These are phyloP conservation scores for Hygrophoropsis aurantiaca DNA, from an alignment of 768 basidiomycete genomes.

Conservation along the genomic window DNA sequence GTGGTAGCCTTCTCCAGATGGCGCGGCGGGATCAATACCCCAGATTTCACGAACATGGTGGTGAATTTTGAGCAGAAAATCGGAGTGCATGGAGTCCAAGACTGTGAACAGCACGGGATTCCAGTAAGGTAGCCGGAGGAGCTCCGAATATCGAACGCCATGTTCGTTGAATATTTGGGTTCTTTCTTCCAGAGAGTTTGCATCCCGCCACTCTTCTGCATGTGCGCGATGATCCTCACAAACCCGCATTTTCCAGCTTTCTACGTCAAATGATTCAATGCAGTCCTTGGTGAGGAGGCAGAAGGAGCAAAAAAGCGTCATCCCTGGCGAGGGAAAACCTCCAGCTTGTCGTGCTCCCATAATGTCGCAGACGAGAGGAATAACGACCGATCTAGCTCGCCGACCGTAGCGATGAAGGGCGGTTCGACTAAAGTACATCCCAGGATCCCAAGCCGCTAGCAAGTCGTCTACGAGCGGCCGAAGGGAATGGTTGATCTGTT, in stretches of 20 bases:
- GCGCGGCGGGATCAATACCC: background rate
- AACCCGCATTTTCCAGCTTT: slow-evolving; percentile 14
- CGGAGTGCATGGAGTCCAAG: slow-evolving; percentile 26
- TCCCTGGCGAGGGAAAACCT: slow-evolving; percentile 16
- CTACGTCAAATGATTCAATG: slow-evolving; percentile 6
- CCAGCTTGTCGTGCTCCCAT: slow-evolving; percentile 29
- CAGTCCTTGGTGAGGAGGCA: slow-evolving; percentile 24
- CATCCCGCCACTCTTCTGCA: slow-evolving; percentile 16
- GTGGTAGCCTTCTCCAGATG: background rate
- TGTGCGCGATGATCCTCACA: slow-evolving; percentile 1
- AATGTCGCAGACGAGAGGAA: slow-evolving; percentile 34
- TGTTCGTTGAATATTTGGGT: slow-evolving; percentile 11
- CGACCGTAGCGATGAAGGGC: slow-evolving; percentile 15
- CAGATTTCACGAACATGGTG: slow-evolving; percentile 3
- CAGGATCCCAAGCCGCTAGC: slow-evolving; percentile 24
- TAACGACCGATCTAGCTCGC: slow-evolving; percentile 22
- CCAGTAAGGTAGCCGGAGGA: slow-evolving; percentile 27
- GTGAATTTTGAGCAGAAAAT: slow-evolving; percentile 15
- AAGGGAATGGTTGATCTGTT: slow-evolving; percentile 36
- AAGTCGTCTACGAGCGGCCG: slow-evolving; percentile 36
- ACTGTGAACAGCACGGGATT: slow-evolving; percentile 16
- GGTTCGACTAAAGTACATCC: slow-evolving; percentile 23
- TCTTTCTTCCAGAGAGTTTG: background rate
- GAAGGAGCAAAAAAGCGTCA: slow-evolving; percentile 27
- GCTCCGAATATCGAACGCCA: slow-evolving; percentile 17